Percentiles rank a stretch among this genome's conserved stretches.
Evolutionary conservation across 176 grass and related monocot genomes (phyloP).

Genomic region (Alopecurus myosuroides): DNA sequence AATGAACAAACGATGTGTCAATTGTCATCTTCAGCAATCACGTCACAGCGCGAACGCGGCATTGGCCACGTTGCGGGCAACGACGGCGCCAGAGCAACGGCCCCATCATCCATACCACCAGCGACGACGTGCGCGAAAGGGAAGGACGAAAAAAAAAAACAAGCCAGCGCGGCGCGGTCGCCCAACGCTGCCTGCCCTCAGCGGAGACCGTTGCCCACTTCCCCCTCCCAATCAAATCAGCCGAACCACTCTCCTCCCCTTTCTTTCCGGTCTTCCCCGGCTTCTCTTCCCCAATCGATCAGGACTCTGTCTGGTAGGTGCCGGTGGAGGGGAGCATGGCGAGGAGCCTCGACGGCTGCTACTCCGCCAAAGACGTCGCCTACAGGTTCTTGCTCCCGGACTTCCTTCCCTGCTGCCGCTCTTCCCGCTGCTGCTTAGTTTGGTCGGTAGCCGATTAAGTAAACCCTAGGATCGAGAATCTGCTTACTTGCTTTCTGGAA

Average conservation of each 20-base stretch:
- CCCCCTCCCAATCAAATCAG: background rate
- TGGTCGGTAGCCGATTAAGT: background rate
- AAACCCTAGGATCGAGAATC: background rate
- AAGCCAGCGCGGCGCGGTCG: background rate
- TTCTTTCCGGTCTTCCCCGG: background rate
- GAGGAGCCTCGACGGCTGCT: conserved; percentile 29
- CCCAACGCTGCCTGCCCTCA: background rate
- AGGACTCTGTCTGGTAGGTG: background rate
- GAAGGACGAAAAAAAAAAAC: background rate
- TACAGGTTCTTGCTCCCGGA: conserved; percentile 41
- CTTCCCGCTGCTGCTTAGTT: background rate
- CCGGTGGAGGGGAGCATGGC: background rate
- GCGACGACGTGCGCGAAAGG: background rate
- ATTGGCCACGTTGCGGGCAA: background rate
- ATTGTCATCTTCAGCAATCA: background rate
- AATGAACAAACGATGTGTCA: background rate
- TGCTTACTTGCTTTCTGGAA: background rate
- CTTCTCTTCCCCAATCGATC: background rate
- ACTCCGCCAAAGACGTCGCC: conserved; percentile 53
- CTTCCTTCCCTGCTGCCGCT: background rate
- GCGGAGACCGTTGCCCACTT: conserved; percentile 16
- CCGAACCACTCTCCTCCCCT: background rate
- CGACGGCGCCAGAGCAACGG: background rate
- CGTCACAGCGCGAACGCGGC: background rate
- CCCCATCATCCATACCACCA: background rate